phyloP scores from a whole-genome alignment of 2,329 filamentous ascomycete genomes.

The Botrytis paeoniae region DNA sequence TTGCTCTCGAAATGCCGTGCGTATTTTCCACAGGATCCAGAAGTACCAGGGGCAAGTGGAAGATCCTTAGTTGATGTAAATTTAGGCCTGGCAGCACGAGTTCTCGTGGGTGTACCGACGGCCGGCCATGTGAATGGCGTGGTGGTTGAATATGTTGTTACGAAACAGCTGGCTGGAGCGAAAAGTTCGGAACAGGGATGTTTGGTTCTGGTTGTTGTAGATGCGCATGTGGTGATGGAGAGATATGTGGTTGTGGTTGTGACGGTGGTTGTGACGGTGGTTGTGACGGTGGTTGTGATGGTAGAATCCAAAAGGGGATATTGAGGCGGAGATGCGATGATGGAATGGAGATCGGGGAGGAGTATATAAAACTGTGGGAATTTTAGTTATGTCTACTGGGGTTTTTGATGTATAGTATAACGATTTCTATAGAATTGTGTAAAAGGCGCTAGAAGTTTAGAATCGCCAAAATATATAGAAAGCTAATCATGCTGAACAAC shows the following conservation, averaged over 20 bases:
- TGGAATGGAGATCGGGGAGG: neutral
- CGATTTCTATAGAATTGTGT: neutral
- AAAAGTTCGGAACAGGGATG: neutral
- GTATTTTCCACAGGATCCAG: neutral
- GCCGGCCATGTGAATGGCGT: neutral
- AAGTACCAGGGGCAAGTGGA: neutral
- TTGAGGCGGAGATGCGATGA: neutral
- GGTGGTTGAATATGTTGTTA: neutral
- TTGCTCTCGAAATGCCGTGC: neutral
- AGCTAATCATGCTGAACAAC: neutral
- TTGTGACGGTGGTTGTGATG: too few relatives aligned
- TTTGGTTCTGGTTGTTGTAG: neutral
- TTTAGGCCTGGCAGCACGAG: fast-evolving
- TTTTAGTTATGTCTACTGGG: neutral
- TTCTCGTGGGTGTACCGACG: neutral
- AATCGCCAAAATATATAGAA: neutral
- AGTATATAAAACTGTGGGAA: neutral
- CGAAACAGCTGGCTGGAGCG: neutral
- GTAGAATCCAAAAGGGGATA: neutral
- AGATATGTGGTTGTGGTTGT: neutral
- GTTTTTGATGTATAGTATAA: neutral
- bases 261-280: neutral
- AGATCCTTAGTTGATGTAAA: neutral
- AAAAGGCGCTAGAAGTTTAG: neutral
- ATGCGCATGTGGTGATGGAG: neutral